Percentiles rank a stretch among this genome's conserved stretches.
Conservation (phyloP, 805 yeast species). For the Blastobotrys parvus region DNA sequence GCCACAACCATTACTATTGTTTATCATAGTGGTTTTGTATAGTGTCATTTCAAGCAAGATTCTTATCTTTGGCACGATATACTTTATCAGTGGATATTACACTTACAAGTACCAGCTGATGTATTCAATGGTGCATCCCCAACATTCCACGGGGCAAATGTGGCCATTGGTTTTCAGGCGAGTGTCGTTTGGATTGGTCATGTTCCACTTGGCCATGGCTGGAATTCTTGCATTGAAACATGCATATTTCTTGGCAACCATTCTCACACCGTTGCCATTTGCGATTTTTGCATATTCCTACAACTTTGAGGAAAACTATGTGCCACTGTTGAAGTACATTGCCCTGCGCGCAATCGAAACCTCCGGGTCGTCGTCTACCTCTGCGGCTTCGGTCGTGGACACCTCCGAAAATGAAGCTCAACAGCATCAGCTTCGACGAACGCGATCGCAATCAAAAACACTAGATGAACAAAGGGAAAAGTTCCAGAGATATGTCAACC, state of each 20-base stretch:
- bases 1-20: constrained; percentile 84
- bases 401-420: too few species aligned
- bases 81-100: constrained; percentile 77
- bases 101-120: constrained; percentile 87
- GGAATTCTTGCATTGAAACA: constrained; percentile 79
- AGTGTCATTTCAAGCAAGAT: constrained; percentile 86
- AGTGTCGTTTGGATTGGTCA: constrained; percentile 65
- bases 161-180: constrained; percentile 90
- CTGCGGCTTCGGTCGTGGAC: not conserved
- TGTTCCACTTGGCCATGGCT: constrained; percentile 88
- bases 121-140: constrained; percentile 88
- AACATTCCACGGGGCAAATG: constrained; percentile 92
- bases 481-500: constrained; percentile 68
- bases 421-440: not conserved
- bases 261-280: constrained; percentile 69
- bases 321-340: constrained; percentile 76
- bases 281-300: constrained; percentile 58
- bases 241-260: constrained; percentile 66
- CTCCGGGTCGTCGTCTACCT: constrained; percentile 8
- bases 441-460: constrained; percentile 36
- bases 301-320: constrained; percentile 72
- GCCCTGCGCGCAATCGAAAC: constrained; percentile 71
- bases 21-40: constrained; percentile 78
- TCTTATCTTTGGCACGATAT: constrained; percentile 71
- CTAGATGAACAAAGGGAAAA: constrained; percentile 73